Percentiles rank a stretch among this genome's conserved stretches.
These are phyloP conservation scores for Hyphopichia buzzinii DNA, from an alignment of 1,139 yeast genomes.

Conservation along the genomic window DNA sequence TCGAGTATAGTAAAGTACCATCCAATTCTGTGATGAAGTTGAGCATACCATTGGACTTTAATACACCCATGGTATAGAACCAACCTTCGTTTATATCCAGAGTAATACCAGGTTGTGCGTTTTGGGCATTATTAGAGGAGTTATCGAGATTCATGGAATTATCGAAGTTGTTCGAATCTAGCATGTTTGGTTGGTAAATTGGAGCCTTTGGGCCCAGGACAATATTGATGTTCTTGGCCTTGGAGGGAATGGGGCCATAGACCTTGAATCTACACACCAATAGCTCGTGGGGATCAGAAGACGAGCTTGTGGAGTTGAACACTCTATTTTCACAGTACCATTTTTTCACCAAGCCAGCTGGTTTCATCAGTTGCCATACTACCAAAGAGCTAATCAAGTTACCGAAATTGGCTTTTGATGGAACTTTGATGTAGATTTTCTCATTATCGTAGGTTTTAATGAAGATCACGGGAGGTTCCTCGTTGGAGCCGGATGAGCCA, in stretches of 20 bases:
- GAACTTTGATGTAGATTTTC: constrained; percentile 45
- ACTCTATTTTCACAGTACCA: constrained; percentile 49
- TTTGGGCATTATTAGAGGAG: constrained; percentile 1
- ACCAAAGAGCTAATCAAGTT: constrained; percentile 50
- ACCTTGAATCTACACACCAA: constrained; percentile 65
- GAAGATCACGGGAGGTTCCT: constrained; percentile 44
- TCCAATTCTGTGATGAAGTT: constrained; percentile 64
- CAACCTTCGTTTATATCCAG: constrained; percentile 52
- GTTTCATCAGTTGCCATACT: constrained; percentile 64
- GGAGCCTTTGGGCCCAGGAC: constrained; percentile 50
- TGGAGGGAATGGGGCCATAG: constrained; percentile 57
- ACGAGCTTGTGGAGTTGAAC: constrained; percentile 20
- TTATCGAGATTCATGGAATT: constrained; percentile 4
- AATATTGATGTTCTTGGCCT: constrained; percentile 38
- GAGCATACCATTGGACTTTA: constrained; percentile 64
- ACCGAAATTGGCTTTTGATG: constrained; percentile 45
- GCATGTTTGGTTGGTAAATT: constrained; percentile 27
- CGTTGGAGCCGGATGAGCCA: constrained; percentile 7
- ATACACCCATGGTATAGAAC: constrained; percentile 74
- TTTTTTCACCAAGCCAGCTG: constrained; percentile 58
- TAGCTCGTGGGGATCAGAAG: constrained; percentile 38
- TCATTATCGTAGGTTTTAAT: constrained; percentile 48
- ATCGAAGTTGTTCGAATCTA: constrained; percentile 12
- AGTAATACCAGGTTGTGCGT: constrained; percentile 8
- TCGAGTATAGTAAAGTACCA: constrained; percentile 61